Evolutionary conservation across 805 yeast genomes (phyloP), one percentile per base, ranked within the genome.

Genomic region (Hanseniaspora pseudoguilliermondii): DNA sequence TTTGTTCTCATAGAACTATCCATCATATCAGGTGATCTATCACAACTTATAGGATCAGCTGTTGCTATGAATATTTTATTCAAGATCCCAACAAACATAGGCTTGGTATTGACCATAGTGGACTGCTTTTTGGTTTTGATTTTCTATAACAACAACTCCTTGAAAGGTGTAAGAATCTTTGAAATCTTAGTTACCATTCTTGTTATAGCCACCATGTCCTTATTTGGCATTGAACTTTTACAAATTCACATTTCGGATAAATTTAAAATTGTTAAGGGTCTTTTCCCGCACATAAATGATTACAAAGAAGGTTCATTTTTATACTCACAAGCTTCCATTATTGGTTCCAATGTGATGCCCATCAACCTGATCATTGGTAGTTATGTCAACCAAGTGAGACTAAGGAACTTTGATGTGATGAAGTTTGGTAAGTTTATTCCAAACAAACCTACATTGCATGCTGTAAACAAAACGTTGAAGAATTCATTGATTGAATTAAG

Each of bases 1-100:
- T 90, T 91, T 66, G 66, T 82, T 2, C 75, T 90, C 59, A 95
- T 97, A 0, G 97, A 91, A 64, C 71, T 84, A 20, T 95, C 97
- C 21, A 91, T 91, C 58, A 82, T 91, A 44, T 96, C 97, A 2
- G 91, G 97, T 0, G 98, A 91, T 70, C 77, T 93, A 60, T 97
- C 98, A 1, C 97, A 91, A 66, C 96, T 91, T 38, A 91, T 93
- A 27, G 98, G 98, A n/a, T 87, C 96, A 3, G 97, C 97, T 3
- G 88, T 91, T 57, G 84, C 97, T 0, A 75, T 91, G 57, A 88
- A 93, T 62, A 87, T 91, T 56, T 71, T 93, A 44, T 81, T 90
- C 65, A 76, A 79, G 2, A 72, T 93, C 8, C 97, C 97, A 0
- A 71, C 93, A 20, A 75, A 86, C 8, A 74, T 80, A 5, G 98